Percentiles rank a stretch among this genome's conserved stretches.
phyloP scores from a whole-genome alignment of 2,329 filamentous ascomycete species.

The Phoma sp. region DNA sequence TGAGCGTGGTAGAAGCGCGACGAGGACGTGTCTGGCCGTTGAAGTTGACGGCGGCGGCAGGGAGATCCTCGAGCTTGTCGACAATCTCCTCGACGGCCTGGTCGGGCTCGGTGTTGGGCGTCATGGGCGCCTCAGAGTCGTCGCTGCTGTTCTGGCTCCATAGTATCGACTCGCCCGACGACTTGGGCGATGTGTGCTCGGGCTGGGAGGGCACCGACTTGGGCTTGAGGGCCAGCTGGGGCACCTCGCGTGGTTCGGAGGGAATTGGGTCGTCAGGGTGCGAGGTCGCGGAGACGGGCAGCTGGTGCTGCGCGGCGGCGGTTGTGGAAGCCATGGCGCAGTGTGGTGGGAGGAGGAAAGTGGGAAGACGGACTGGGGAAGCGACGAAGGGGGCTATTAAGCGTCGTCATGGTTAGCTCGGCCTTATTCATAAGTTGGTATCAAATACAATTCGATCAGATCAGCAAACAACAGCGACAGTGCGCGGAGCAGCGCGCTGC shows the following conservation, averaged over 20 bases:
- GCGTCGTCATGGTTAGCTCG: conserved; percentile 21
- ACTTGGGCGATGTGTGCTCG: conserved; percentile 47
- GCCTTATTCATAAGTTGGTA: conserved; percentile 3
- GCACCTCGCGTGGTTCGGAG: conserved; percentile 46
- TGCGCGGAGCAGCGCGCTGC: not conserved
- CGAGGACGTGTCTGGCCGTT: conserved; percentile 52
- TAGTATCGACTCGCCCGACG: conserved; percentile 48
- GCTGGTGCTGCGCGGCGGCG: conserved; percentile 33
- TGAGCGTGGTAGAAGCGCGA: conserved; percentile 72
- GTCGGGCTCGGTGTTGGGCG: conserved; percentile 52
- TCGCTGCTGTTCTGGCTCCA: conserved; percentile 52
- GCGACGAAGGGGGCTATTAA: conserved; percentile 16
- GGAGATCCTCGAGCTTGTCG: conserved; percentile 50
- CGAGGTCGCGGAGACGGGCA: conserved; percentile 52
- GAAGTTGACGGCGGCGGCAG: conserved; percentile 43
- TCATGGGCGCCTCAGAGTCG: conserved; percentile 51
- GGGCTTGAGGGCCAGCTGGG: conserved; percentile 37
- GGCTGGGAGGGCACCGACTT: conserved; percentile 26
- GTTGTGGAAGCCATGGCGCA: conserved; percentile 17
- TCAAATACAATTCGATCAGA: not conserved
- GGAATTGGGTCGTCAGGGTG: conserved; percentile 56
- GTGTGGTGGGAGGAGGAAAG: conserved; percentile 8
- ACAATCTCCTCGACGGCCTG: conserved; percentile 50
- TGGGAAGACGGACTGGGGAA: conserved; percentile 2
- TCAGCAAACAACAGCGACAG: conserved; percentile 4